Base-by-base conservation (phyloP, 345 rosid genomes). In the Punica granatum region DNA sequence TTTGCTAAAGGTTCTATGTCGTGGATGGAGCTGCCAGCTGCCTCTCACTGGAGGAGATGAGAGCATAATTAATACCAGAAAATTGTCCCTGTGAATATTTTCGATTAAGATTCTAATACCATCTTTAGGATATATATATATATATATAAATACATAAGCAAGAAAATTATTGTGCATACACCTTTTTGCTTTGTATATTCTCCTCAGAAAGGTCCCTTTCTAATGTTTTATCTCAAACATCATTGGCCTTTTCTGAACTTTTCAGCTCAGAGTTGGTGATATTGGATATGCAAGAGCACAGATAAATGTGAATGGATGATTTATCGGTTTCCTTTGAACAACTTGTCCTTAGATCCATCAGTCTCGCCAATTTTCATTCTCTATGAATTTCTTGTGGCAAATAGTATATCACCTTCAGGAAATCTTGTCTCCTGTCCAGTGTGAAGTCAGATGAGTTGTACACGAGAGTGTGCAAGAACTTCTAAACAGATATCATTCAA, bases 21-120 rank as follows among this genome's bases (percentile, higher is more conserved):
- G 75, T 53, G 71, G 77, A 83, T 76, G 86, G 77, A 68, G 67
- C 68, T 64, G 30, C 21, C 2, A 8, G 4, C 23, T 23, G 58
- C 30, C 30, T 32, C 39, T 69, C n/a, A 48, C 19, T 14, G 26
- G 64, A 37, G 56, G 63, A 74, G 72, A 49, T 46, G 49, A 46
- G n/a, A 18, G 32, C 31, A 66, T 19, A 21, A 35, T 7, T n/a
- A n/a, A n/a, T n/a, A n/a, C n/a, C 31, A 46, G 2, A 31, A 23
- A n/a, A n/a, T n/a, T n/a, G 19, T 23, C 46, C 31, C 16, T 65
- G 56, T 65, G 68, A 42, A 42, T 65, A 65, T 26, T 32, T 46
- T 14, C 23, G 58, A 32, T 64, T 8, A 64, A 41, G 43, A 42
- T 43, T 53, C 31, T 53, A 53, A 53, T 56, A 30, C 34, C 61